A percentile compares a stretch with the other conserved stretches of the same genome.
These are phyloP conservation scores for Mallotus repandus DNA, from an alignment of 441 rosid species.

Conservation along the genomic window DNA sequence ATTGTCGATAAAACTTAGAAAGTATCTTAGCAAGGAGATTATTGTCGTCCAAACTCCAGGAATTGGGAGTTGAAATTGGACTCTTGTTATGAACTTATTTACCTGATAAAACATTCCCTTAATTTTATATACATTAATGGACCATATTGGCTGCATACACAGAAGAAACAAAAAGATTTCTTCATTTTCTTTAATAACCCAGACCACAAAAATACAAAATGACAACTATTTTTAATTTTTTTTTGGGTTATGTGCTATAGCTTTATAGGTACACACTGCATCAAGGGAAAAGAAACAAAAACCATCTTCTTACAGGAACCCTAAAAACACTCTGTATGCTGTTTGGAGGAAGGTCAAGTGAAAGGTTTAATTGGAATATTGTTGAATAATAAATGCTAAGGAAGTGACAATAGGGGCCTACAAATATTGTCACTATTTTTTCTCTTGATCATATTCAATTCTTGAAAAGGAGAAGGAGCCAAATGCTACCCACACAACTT, in stretches of 20 bases:
- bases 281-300: slow-evolving; percentile 24
- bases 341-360: slow-evolving; percentile 26
- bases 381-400: slow-evolving; percentile 22
- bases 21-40: slow-evolving; percentile 15
- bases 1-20: no score
- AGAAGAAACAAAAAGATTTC: neutral
- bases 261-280: slow-evolving; percentile 7
- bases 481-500: slow-evolving; percentile 23
- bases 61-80: slow-evolving; percentile 7
- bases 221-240: slow-evolving; percentile 16
- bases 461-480: slow-evolving; percentile 21
- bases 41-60: slow-evolving; percentile 15
- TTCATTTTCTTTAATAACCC: neutral
- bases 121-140: slow-evolving; percentile 5
- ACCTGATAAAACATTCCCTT: neutral
- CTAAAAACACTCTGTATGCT: slow-evolving; percentile 23
- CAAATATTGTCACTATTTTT: slow-evolving; percentile 10
- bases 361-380: neutral
- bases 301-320: slow-evolving; percentile 10
- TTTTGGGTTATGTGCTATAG: slow-evolving; percentile 19
- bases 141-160: slow-evolving; percentile 8
- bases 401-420: slow-evolving; percentile 19
- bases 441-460: slow-evolving; percentile 3
- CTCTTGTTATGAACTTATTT: slow-evolving; percentile 1
- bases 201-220: slow-evolving; percentile 13